Evolutionary conservation across 2,329 filamentous ascomycete species (phyloP).

Genomic region (Aspergillus vadensis): DNA sequence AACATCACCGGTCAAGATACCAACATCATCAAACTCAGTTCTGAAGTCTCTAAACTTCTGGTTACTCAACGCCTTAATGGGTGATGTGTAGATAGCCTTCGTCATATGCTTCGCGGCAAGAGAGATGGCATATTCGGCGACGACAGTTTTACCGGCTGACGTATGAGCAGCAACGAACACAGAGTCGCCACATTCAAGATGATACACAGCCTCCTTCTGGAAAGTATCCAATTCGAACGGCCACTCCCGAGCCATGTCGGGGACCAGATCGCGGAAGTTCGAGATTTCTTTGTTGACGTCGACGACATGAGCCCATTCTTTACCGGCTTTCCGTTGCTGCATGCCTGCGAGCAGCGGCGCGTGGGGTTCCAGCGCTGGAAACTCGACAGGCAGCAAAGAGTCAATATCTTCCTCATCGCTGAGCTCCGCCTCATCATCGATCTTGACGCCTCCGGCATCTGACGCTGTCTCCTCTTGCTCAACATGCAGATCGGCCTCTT

Average conservation of each 20-base stretch:
- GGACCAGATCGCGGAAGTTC: conserved; percentile 92
- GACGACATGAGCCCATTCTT: conserved; percentile 98
- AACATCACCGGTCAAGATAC: conserved; percentile 94
- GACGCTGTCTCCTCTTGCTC: conserved; percentile 54
- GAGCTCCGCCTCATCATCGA: conserved; percentile 29
- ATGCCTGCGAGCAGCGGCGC: conserved; percentile 72
- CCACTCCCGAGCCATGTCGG: conserved; percentile 94
- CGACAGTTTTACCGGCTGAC: conserved; percentile 95
- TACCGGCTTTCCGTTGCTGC: conserved; percentile 68
- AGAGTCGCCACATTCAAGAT: conserved; percentile 92
- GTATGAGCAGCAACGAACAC: conserved; percentile 98
- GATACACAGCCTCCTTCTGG: conserved; percentile 97
- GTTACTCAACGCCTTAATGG: conserved; percentile 97
- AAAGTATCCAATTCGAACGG: conserved; percentile 97
- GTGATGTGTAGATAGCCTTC: conserved; percentile 97
- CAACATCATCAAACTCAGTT: conserved; percentile 87
- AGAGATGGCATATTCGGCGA: conserved; percentile 96
- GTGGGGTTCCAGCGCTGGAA: conserved; percentile 84
- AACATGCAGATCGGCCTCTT: conserved; percentile 46
- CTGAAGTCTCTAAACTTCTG: conserved; percentile 98
- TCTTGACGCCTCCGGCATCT: conserved; percentile 30
- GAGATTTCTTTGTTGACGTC: conserved; percentile 89
- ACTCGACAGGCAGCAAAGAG: conserved; percentile 84
- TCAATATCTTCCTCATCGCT: conserved; percentile 68
- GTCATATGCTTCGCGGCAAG: conserved; percentile 98